Evolutionary conservation across 495 filamentous ascomycete genomes (phyloP), one percentile per base, ranked within the genome.

Genomic region (Podospora appendiculata): DNA sequence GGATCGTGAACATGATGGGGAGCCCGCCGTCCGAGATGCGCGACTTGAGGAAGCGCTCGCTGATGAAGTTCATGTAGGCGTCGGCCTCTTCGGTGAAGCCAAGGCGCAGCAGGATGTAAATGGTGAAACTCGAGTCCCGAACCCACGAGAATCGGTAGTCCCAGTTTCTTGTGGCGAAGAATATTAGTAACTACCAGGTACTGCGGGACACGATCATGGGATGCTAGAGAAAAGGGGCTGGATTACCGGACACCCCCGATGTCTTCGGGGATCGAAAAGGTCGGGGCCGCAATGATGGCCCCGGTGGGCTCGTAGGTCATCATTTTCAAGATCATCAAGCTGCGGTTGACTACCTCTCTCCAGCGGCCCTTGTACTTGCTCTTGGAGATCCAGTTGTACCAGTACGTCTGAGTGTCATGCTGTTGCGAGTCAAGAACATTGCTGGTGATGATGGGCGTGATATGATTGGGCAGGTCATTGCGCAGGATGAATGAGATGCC

Each of bases 71-170:
- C 74, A 88, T 85, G 60, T 88, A 89, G 13, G 82, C 76, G 57
- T 89, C 84, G 9, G 83, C 85, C 59, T 89, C 85, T 16, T 80
- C 74, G n/a, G 72, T 81, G 67, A 88, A 89, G 39, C 85, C 85
- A 59, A 87, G 78, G 17, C 86, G 82, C 9, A 89, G 74, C 16
- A 89, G 74, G 55, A 87, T 86, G 61, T 89, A 88, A 51, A 88
- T 80, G 5, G 83, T 87, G 66, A 88, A 89, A 43, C 81, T 82
- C 0, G 82, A 81, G 62, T 89, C 85, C 34, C 85, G 76, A 40
- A 89, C 82, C 85, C 85, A 89, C 39, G 77, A 85, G 63, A 78
- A 89, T 8, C 85, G 77, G 59, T 89, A 89, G 58, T 89, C 85
- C 85, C 85, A 88, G 56, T 88, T 89, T n/a, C 84, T 78, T 53